These are phyloP conservation scores for Suillus alpinus DNA, from an alignment of 768 basidiomycete genomes.

Conservation along the genomic window DNA sequence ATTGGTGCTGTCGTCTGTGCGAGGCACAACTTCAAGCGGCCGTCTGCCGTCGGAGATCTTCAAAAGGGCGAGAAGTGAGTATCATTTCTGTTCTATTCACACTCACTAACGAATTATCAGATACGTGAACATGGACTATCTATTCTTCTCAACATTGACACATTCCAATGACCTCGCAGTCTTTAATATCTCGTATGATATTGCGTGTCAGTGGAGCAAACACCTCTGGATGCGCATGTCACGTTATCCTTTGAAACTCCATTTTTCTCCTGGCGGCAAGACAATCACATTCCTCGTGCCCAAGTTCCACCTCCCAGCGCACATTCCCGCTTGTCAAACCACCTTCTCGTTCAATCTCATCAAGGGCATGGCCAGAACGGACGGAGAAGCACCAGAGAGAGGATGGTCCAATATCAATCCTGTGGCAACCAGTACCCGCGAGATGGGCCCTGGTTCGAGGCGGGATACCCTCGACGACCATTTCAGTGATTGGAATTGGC, in stretches of 20 bases:
- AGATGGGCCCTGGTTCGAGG: conserved; percentile 17
- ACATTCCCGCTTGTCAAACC: neutral
- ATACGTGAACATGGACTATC: conserved; percentile 18
- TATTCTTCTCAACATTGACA: conserved; percentile 6
- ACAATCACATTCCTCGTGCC: conserved; percentile 3
- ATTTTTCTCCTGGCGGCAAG: neutral
- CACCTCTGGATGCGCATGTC: conserved; percentile 11
- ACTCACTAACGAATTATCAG: conserved; percentile 2
- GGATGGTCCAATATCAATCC: conserved; percentile 18
- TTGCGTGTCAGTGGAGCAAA: conserved; percentile 15
- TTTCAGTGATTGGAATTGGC: conserved; percentile 9
- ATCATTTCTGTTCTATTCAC: neutral
- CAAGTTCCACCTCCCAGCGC: conserved; percentile 15
- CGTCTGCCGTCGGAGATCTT: conserved; percentile 11
- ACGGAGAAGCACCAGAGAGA: conserved; percentile 5
- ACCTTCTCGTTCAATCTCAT: neutral
- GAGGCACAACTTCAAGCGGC: conserved; percentile 12
- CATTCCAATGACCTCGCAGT: conserved; percentile 1
- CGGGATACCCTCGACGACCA: conserved; percentile 27
- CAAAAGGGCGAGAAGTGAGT: conserved; percentile 18
- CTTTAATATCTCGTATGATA: conserved; percentile 16
- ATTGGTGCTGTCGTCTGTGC: neutral
- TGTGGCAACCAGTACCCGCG: conserved; percentile 10
- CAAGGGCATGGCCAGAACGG: neutral
- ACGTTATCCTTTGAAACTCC: neutral